Percentiles rank a stretch among this genome's conserved stretches.
These are phyloP conservation scores for Orbilia blumenaviensis DNA, from an alignment of 2,329 filamentous ascomycete species.

Conservation along the genomic window DNA sequence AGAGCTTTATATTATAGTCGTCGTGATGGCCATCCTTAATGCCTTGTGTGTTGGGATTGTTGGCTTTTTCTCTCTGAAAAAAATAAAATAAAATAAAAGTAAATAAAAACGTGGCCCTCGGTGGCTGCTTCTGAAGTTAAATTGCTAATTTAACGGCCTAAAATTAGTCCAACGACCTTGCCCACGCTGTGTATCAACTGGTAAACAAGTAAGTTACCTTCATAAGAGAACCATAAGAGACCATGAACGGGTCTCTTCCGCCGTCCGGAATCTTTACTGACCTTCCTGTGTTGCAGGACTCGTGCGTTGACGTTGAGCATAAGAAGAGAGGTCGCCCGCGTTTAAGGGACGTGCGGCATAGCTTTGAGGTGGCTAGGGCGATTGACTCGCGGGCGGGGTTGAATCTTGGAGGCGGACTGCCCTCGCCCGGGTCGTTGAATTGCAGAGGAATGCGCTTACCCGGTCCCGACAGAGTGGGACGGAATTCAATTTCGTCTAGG, in stretches of 20 bases:
- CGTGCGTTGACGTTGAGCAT: conserved; percentile 83
- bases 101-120: not conserved
- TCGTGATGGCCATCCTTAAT: conserved; percentile 30
- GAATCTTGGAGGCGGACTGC: conserved; percentile 43
- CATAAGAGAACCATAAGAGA: not conserved
- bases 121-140: conserved; percentile 42
- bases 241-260: not conserved
- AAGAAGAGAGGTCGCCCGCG: conserved; percentile 83
- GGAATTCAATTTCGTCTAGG: conserved; percentile 53
- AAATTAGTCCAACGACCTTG: conserved; percentile 76
- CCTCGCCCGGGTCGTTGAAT: conserved; percentile 49
- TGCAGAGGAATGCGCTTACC: conserved; percentile 52
- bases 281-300: conserved; percentile 67
- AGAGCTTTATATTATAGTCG: conserved; percentile 2
- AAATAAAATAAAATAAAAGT: too few relatives aligned
- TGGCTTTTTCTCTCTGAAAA: too few relatives aligned
- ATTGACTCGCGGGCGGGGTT: conserved; percentile 53
- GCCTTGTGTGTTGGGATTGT: conserved; percentile 43
- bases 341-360: conserved; percentile 73
- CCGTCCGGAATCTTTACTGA: conserved; percentile 1
- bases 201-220: conserved; percentile 69
- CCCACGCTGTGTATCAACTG: conserved; percentile 77
- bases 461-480: conserved; percentile 50
- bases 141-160: conserved; percentile 7
- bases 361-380: conserved; percentile 59